A percentile compares a stretch with the other conserved stretches of the same genome.
Conservation (phyloP, 2,329 filamentous ascomycete species). For the Epichloe sibirici region DNA sequence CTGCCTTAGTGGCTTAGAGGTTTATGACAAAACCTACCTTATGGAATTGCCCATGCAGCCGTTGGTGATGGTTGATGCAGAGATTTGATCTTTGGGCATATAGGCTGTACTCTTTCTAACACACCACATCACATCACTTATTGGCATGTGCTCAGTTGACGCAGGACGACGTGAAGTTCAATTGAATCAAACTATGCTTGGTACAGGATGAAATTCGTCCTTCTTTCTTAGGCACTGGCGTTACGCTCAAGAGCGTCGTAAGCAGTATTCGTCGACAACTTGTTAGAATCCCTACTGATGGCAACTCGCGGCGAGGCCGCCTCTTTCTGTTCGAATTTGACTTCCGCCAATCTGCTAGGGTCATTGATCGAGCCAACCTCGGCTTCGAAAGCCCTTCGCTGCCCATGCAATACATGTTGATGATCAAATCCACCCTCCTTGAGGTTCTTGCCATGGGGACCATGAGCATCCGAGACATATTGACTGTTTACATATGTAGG, state of each 20-base stretch:
- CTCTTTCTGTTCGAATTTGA: conserved; percentile 23
- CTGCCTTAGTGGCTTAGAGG: too few species aligned
- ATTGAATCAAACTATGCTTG: background rate
- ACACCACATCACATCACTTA: background rate
- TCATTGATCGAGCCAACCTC: conserved; percentile 36
- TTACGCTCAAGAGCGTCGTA: conserved; percentile 19
- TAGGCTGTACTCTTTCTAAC: too few species aligned
- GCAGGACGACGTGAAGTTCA: background rate
- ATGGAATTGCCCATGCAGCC: too few species aligned
- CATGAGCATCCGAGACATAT: conserved; percentile 17
- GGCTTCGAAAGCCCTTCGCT: conserved; percentile 26
- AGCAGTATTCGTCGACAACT: conserved; percentile 14
- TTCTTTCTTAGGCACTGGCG: background rate
- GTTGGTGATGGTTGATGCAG: too few species aligned
- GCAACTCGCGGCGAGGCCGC: conserved; percentile 13
- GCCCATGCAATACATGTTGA: conserved; percentile 21
- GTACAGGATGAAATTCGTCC: background rate
- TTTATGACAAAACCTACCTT: too few species aligned
- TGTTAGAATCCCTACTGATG: conserved; percentile 14
- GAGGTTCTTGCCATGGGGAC: conserved; percentile 32
- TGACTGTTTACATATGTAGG: conserved; percentile 27
- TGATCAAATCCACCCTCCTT: conserved; percentile 25
- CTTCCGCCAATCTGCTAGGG: conserved; percentile 32
- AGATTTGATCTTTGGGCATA: too few species aligned
- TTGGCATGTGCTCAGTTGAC: background rate